Base-by-base conservation (phyloP, 169 alveolate species). In the Fabrea salina region DNA sequence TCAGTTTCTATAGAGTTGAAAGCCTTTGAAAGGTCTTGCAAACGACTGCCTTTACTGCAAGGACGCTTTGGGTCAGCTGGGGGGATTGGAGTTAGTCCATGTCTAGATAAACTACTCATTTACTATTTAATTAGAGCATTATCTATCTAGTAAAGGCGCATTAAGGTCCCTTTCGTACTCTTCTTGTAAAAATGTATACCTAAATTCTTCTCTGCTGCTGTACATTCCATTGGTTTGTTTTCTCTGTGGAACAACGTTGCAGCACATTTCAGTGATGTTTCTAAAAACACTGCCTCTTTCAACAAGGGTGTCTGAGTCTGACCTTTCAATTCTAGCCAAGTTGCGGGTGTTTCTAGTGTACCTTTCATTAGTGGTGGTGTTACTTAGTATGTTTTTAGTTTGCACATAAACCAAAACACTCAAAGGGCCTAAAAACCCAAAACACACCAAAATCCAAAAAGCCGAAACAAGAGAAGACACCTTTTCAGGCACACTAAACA, bases 361-460 rank as follows among this genome's bases (percentile, higher is more conserved):
- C 30, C 70, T 72, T 72, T 74, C 81, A 74, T 27, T 53, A 35
- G 81, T 74, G 0, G 81, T 74, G 11, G 72, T 74, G 39, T 74
- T 74, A 19, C 58, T 16, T 2, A 22, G 22, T 4, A 74, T 4
- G 49, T 74, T 74, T 27, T 35, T 74, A 0, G 71, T 50, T 11
- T 74, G 58, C 5, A 74, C 71, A 72, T 32, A 11, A 47, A 72
- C 8, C n/a, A 70, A 37, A 16, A 70, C 27, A 2, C 30, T 27
- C 30, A 70, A 27, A 1, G 68, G 68, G 5, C 27, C 3, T 25
- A 70, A 70, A 49, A 44, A 70, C 13, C 79, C 61, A 6, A 44
- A 27, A 41, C 30, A 30, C 16, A 64, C 30, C 35, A 37, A 32
- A 19, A 35, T 56, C 4, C 11, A 64, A 32, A 40, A 0, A 32